Base-by-base conservation (phyloP, 495 filamentous ascomycete genomes). In the Trichocladium antarcticum region DNA sequence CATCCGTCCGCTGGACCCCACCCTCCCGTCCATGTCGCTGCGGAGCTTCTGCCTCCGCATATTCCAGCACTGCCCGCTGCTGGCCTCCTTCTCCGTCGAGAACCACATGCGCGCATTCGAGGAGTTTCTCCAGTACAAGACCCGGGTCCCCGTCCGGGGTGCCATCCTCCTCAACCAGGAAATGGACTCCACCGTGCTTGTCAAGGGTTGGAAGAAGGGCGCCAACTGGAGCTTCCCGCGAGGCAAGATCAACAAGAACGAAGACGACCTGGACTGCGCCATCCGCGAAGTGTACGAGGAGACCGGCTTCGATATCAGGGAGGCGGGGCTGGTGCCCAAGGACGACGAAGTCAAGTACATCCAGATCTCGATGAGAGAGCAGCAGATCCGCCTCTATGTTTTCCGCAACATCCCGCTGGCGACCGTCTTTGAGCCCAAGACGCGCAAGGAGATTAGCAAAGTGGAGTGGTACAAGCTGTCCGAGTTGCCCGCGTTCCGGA, bases 181-280 rank as follows among this genome's bases (percentile, higher is more conserved):
- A 7, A 94, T 98, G 90, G 87, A 96, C 58, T 77, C 88, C 42
- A 83, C 85, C 3, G 81, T 98, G 5, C 70, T 97, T 49, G 92
- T 98, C 29, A 92, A 95, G 59, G 93, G 92, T 20, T 97, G 89
- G 85, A 97, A 96, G 73, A 96, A 95, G 61, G 83, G 84, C 12
- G 82, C 90, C 5, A 89, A 82, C 57, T 97, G 93, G 93, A 95
- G 89, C 59, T 98, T 97, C 49, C 92, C 92, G 0, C 67, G 92
- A 32, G 92, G 92, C 6, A 98, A 98, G 65, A 96, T 98, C 65
- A 95, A 96, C 66, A 90, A 90, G 68, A 84, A 90, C 58, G 92
- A 98, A 68, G 81, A 82, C 37, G 90, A 97, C 53, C 67, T 95
- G 32, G 86, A 86, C 51, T 98, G 92, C 62, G 92, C 92, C 8